Conservation (phyloP, 73 alveolate species). For the Tetrahymena borealis region DNA sequence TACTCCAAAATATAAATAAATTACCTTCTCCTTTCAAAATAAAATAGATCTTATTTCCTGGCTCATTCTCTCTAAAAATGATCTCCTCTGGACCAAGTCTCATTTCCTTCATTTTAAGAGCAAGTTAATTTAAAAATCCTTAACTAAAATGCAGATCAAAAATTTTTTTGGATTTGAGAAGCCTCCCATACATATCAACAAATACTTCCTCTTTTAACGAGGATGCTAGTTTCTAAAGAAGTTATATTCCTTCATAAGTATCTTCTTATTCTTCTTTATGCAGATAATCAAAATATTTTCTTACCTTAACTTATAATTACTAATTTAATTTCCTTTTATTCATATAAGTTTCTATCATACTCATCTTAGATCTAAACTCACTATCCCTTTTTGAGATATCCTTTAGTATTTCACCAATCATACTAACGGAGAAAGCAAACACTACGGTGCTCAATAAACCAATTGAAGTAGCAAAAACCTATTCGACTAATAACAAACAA, state of each 20-base stretch:
- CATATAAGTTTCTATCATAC: not conserved
- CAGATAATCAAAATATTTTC: slow-evolving; percentile 7
- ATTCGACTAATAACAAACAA: not conserved
- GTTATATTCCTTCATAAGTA: not conserved
- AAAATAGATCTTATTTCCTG: not conserved
- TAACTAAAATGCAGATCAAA: not conserved
- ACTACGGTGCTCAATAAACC: not conserved
- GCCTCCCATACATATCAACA: not conserved
- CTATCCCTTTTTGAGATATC: not conserved
- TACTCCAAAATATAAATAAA: not conserved
- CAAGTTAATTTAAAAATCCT: not conserved
- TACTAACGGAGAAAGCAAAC: not conserved
- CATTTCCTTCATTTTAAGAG: slow-evolving; percentile 7
- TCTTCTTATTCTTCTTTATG: not conserved
- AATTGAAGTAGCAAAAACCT: not conserved
- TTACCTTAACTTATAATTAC: not conserved
- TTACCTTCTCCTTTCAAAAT: not conserved
- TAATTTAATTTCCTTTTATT: slow-evolving; percentile 2
- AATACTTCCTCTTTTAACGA: not conserved
- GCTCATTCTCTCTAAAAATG: slow-evolving; percentile 20
- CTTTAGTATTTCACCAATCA: not conserved
- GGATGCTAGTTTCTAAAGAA: not conserved
- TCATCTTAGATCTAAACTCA: not conserved
- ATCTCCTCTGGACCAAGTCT: slow-evolving; percentile 39
- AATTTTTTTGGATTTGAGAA: not conserved